Conservation (phyloP, 2,329 filamentous ascomycete genomes). For the Thermothelomyces thermophilus region DNA sequence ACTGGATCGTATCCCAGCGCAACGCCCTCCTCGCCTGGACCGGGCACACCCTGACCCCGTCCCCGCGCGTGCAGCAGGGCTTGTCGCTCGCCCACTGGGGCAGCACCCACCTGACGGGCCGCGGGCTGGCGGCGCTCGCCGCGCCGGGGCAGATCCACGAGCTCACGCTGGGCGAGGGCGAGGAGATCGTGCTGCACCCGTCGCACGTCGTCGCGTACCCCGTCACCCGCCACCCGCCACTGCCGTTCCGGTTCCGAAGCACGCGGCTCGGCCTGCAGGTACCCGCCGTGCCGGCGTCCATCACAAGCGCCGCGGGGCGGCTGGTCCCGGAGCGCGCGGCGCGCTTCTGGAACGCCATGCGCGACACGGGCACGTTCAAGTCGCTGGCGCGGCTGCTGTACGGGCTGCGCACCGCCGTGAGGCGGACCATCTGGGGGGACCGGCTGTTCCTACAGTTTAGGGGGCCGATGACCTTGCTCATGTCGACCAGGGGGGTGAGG, state of each 20-base stretch:
- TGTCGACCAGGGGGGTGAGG: conserved; percentile 79
- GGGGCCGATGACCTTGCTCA: conserved; percentile 75
- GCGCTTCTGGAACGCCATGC: conserved; percentile 67
- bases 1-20: conserved; percentile 89
- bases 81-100: conserved; percentile 86
- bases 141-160: conserved; percentile 88
- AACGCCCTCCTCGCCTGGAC: conserved; percentile 94
- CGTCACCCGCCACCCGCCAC: conserved; percentile 63
- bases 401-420: conserved; percentile 65
- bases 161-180: conserved; percentile 69
- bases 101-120: conserved; percentile 77
- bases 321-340: conserved; percentile 55
- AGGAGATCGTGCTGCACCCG: conserved; percentile 87
- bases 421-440: conserved; percentile 88
- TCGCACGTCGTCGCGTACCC: conserved; percentile 89
- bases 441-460: conserved; percentile 84
- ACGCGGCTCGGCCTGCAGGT: conserved; percentile 73
- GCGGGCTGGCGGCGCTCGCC: conserved; percentile 76
- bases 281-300: conserved; percentile 50
- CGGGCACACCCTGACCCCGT: conserved; percentile 72
- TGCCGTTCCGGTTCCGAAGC: conserved; percentile 78
- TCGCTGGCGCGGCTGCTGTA: conserved; percentile 58
- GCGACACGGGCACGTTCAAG: conserved; percentile 67
- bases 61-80: conserved; percentile 66
- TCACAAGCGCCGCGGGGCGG: conserved; percentile 31